These are phyloP conservation scores for Exophiala viscosa DNA, from an alignment of 2,329 filamentous ascomycete species.

Conservation along the genomic window DNA sequence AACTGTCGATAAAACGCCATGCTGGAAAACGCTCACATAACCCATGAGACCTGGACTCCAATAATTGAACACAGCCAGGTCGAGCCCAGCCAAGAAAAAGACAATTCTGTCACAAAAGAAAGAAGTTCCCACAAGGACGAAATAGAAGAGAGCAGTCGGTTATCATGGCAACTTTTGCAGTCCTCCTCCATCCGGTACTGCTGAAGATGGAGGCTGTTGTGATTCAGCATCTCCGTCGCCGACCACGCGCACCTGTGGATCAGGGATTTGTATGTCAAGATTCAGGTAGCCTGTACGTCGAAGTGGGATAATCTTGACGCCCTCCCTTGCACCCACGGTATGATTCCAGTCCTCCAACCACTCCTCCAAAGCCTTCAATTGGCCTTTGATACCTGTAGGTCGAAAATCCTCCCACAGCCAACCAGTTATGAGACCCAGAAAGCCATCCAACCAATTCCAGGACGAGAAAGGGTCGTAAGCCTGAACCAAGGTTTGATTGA, in stretches of 20 bases:
- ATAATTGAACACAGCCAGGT: too few species aligned
- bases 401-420: slow-evolving; percentile 95
- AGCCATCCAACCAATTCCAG: slow-evolving; percentile 73
- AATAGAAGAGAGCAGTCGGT: neutral
- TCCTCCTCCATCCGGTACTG: slow-evolving; percentile 1
- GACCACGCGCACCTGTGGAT: slow-evolving; percentile 47
- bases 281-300: slow-evolving; percentile 83
- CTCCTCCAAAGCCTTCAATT: slow-evolving; percentile 65
- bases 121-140: too few species aligned
- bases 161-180: neutral
- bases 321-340: slow-evolving; percentile 56
- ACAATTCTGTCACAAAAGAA: too few species aligned
- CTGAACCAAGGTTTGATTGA: slow-evolving; percentile 73
- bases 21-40: too few species aligned
- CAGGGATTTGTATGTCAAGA: slow-evolving; percentile 50
- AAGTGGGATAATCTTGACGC: slow-evolving; percentile 72
- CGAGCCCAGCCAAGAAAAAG: too few species aligned
- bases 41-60: too few species aligned
- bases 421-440: slow-evolving; percentile 77
- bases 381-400: slow-evolving; percentile 60
- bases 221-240: slow-evolving; percentile 28
- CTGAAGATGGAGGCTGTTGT: slow-evolving; percentile 9
- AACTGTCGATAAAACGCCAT: too few species aligned
- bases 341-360: slow-evolving; percentile 88
- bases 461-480: slow-evolving; percentile 75